phyloP scores from a whole-genome alignment of 345 rosid species.

The Eutrema yunnanense region DNA sequence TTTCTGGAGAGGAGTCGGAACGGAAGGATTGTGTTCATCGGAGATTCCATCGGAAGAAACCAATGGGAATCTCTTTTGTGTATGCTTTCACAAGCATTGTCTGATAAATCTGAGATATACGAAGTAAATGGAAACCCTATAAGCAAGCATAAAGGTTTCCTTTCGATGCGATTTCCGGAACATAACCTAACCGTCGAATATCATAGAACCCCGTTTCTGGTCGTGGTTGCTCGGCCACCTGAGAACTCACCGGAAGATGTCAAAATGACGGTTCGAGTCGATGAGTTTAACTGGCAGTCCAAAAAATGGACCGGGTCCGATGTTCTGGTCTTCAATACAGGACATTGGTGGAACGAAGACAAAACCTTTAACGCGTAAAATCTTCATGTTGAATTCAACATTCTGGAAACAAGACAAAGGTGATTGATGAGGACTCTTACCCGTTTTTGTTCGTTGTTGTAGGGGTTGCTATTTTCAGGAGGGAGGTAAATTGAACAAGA shows the following conservation, averaged over 20 bases:
- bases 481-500: constrained; percentile 47
- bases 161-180: constrained; percentile 59
- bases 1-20: constrained; percentile 61
- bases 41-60: constrained; percentile 89
- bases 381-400: not conserved
- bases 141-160: constrained; percentile 80
- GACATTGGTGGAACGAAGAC: constrained; percentile 83
- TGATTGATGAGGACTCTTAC: not conserved
- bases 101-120: constrained; percentile 50
- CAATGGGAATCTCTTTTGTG: constrained; percentile 90
- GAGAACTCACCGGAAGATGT: constrained; percentile 37
- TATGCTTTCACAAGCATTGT: constrained; percentile 56
- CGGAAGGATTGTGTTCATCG: constrained; percentile 72
- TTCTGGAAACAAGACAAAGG: not conserved
- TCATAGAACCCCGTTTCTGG: constrained; percentile 73
- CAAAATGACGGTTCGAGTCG: constrained; percentile 48
- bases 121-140: constrained; percentile 68
- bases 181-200: constrained; percentile 71
- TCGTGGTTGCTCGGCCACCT: constrained; percentile 51
- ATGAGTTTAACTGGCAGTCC: constrained; percentile 61
- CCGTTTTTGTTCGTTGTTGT: not conserved
- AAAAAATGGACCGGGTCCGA: constrained; percentile 59
- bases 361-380: constrained; percentile 49
- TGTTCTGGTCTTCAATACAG: constrained; percentile 63
- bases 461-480: constrained; percentile 78